Percentiles rank a stretch among this genome's conserved stretches.
Conservation (phyloP, 75 land plant genomes). For the Azolla pinnata region DNA sequence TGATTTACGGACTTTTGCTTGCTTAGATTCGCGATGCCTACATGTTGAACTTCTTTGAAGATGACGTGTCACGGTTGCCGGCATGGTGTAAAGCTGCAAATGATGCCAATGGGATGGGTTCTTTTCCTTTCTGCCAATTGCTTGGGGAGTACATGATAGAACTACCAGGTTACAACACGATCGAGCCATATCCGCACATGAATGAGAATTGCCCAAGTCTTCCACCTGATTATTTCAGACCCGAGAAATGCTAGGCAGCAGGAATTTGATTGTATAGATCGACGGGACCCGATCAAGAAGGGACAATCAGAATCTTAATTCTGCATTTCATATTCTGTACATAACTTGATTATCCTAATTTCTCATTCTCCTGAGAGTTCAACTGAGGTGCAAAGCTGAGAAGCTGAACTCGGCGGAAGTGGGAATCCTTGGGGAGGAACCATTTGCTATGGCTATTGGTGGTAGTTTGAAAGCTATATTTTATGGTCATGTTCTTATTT, state of each 20-base stretch:
- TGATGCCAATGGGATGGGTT: slow-evolving; percentile 25
- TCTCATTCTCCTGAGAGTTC: too few species aligned
- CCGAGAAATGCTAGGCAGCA: slow-evolving; percentile 44
- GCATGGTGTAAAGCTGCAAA: slow-evolving; percentile 77
- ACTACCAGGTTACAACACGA: slow-evolving; percentile 74
- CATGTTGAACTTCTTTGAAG: slow-evolving; percentile 71
- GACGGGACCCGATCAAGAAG: too few species aligned
- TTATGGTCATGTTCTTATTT: too few species aligned
- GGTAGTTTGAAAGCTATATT: too few species aligned
- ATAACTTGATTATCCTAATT: too few species aligned
- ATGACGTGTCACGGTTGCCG: slow-evolving; percentile 58
- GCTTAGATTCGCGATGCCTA: slow-evolving; percentile 93
- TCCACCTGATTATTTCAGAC: slow-evolving; percentile 60
- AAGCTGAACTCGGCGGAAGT: too few species aligned
- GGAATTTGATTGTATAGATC: too few species aligned
- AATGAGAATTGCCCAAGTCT: slow-evolving; percentile 82
- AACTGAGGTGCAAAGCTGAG: too few species aligned
- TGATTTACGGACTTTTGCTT: slow-evolving; percentile 2
- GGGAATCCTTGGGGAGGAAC: too few species aligned
- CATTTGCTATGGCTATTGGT: too few species aligned
- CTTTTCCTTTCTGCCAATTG: slow-evolving; percentile 80
- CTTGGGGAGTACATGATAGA: slow-evolving; percentile 82
- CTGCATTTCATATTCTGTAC: too few species aligned
- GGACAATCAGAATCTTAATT: too few species aligned
- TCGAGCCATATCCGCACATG: slow-evolving; percentile 78